Evolutionary conservation across 78 protist genomes (phyloP).

Genomic region (Isochrysis galbana): DNA sequence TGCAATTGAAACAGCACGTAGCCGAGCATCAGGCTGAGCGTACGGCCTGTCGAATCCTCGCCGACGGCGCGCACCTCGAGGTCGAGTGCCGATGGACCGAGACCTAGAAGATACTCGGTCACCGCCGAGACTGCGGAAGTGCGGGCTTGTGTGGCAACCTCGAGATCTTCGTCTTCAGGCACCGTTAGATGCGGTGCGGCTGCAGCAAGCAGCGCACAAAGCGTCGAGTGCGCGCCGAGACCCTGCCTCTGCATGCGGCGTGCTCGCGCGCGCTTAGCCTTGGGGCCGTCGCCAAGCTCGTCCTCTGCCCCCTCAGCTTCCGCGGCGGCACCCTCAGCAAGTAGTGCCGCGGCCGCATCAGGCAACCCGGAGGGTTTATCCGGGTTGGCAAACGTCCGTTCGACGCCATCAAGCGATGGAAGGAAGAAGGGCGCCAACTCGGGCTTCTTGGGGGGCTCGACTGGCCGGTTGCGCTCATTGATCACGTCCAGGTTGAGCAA

Average conservation of each 20-base stretch:
- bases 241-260: not conserved
- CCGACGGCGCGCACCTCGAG: not conserved
- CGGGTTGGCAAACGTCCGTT: slow-evolving; percentile 39
- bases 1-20: not conserved
- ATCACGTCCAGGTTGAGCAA: slow-evolving; percentile 53
- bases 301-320: not conserved
- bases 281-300: not conserved
- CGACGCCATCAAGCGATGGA: slow-evolving; percentile 42
- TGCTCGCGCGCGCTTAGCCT: not conserved
- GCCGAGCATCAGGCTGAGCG: not conserved
- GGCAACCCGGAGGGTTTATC: not conserved
- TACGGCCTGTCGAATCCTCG: not conserved
- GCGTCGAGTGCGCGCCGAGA: not conserved
- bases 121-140: not conserved
- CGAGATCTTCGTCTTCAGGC: not conserved
- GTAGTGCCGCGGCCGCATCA: not conserved
- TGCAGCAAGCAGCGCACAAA: not conserved
- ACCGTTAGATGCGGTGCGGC: not conserved
- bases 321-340: not conserved
- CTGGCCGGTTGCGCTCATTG: slow-evolving; percentile 66
- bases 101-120: not conserved
- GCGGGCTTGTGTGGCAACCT: not conserved
- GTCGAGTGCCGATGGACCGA: not conserved
- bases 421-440: slow-evolving; percentile 65
- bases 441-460: slow-evolving; percentile 37